phyloP scores from a whole-genome alignment of 768 basidiomycete species.

The Boletus patriciae region DNA sequence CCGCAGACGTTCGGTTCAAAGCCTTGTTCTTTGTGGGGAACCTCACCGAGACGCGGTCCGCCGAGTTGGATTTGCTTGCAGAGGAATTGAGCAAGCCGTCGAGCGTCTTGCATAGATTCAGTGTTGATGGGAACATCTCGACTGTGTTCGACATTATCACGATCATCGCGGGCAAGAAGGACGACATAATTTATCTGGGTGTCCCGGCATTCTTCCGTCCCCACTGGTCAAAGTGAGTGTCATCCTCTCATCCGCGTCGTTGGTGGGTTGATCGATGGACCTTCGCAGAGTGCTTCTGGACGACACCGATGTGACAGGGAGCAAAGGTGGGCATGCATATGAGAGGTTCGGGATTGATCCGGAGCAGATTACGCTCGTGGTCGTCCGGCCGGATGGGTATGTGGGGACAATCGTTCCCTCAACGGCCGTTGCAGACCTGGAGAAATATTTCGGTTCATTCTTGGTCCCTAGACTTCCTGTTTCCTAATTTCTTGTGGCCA shows the following conservation, averaged over 20 bases:
- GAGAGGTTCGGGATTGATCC: slow-evolving; percentile 35
- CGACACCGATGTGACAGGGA: slow-evolving; percentile 34
- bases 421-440: slow-evolving; percentile 34
- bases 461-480: slow-evolving; percentile 23
- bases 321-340: slow-evolving; percentile 36
- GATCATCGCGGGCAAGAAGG: slow-evolving; percentile 32
- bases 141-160: slow-evolving; percentile 35
- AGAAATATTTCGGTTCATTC: slow-evolving; percentile 51
- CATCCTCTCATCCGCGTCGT: not conserved
- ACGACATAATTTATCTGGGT: slow-evolving; percentile 33
- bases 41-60: slow-evolving; percentile 21
- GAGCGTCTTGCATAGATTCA: slow-evolving; percentile 33
- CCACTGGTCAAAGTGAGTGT: slow-evolving; percentile 45
- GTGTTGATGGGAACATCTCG: slow-evolving; percentile 15
- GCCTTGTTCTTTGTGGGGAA: slow-evolving; percentile 37
- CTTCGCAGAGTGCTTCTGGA: slow-evolving; percentile 36
- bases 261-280: not conserved
- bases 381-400: slow-evolving; percentile 44
- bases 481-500: not conserved
- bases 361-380: slow-evolving; percentile 32
- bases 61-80: slow-evolving; percentile 28
- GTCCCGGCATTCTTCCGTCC: slow-evolving; percentile 37
- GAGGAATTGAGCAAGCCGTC: slow-evolving; percentile 26
- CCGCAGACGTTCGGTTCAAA: slow-evolving; percentile 40
- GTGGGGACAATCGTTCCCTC: slow-evolving; percentile 38